Evolutionary conservation across 345 rosid genomes (phyloP).

Genomic region (Lenwebbia sp.): DNA sequence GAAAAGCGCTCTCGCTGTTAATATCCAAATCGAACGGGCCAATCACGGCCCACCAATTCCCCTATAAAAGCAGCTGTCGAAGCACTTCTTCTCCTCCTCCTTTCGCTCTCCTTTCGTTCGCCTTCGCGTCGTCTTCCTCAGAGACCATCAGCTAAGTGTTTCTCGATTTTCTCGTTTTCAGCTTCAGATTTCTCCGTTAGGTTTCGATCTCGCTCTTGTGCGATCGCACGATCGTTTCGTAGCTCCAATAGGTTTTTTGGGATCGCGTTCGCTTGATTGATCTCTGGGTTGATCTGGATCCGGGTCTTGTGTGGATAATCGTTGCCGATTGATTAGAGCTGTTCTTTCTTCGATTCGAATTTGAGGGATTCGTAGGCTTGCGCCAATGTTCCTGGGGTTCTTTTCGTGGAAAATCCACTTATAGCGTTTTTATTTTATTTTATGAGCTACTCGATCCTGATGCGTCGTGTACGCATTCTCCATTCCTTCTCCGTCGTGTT

Average conservation of each 20-base stretch:
- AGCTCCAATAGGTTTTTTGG: neutral
- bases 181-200: neutral
- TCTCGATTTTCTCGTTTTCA: neutral
- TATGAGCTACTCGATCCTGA: conserved; percentile 48
- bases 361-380: neutral
- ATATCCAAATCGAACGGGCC: neutral
- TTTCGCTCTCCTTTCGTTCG: neutral
- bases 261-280: neutral
- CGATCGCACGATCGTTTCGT: neutral
- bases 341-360: neutral
- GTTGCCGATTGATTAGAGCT: neutral
- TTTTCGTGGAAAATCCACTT: neutral
- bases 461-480: conserved; percentile 62
- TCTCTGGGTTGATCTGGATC: neutral
- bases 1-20: neutral
- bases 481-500: conserved; percentile 94
- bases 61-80: neutral
- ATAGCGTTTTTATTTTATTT: conserved; percentile 8
- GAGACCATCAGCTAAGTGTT: neutral
- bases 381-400: neutral
- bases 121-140: neutral
- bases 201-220: neutral
- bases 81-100: neutral
- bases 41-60: neutral
- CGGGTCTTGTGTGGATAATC: neutral